Evolutionary conservation across 164 flowering plant species (phyloP).

Genomic region (Euptelea pleiosperma): DNA sequence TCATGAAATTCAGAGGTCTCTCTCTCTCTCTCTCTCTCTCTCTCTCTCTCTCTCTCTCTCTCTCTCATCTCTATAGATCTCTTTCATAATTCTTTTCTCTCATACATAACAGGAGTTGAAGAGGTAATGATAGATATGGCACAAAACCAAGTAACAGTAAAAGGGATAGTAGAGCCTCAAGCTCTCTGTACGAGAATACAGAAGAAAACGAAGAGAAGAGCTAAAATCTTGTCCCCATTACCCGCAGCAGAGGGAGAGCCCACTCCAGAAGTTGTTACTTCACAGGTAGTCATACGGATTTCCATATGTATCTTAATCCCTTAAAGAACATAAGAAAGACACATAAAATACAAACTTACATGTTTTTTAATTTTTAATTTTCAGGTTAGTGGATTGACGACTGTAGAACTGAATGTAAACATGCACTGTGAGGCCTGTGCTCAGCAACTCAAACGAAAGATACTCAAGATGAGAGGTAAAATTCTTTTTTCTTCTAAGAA

Average conservation of each 20-base stretch:
- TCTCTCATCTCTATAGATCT: neutral
- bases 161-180: conserved; percentile 86
- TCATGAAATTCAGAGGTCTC: conserved; percentile 65
- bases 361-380: neutral
- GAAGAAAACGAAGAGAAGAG: conserved; percentile 78
- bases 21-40: conserved; percentile 2
- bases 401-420: conserved; percentile 75
- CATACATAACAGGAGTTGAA: conserved; percentile 71
- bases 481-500: no score
- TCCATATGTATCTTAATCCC: no score
- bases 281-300: no score
- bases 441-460: conserved; percentile 75
- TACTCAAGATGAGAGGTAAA: conserved; percentile 90
- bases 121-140: conserved; percentile 64
- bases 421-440: conserved; percentile 98
- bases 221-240: conserved; percentile 73
- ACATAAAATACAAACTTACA: no score
- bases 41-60: neutral
- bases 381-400: conserved; percentile 60
- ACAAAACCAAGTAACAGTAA: conserved; percentile 71
- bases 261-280: conserved; percentile 59
- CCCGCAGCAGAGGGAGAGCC: conserved; percentile 71
- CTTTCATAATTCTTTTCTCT: no score
- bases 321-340: no score
- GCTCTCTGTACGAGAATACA: conserved; percentile 65